These are phyloP conservation scores for Tricholoma hemisulphureum DNA, from an alignment of 768 basidiomycete genomes.

Conservation along the genomic window DNA sequence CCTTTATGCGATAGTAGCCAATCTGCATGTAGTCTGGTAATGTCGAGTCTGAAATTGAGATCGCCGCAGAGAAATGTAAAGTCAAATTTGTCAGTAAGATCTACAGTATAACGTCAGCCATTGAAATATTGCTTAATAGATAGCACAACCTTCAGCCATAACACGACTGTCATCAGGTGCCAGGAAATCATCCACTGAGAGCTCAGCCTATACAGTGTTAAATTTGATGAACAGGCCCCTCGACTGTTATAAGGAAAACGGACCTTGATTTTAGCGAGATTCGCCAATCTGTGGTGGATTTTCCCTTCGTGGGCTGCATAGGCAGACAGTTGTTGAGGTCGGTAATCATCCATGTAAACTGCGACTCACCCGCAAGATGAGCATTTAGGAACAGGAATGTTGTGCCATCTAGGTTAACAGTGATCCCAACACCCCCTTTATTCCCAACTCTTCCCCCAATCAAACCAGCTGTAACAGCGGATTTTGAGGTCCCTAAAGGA, in stretches of 20 bases:
- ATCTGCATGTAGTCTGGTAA: slow-evolving; percentile 89
- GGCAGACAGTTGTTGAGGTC: background rate
- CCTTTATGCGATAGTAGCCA: slow-evolving; percentile 87
- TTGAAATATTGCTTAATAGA: background rate
- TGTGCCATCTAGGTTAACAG: slow-evolving; percentile 76
- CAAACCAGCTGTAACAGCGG: slow-evolving; percentile 83
- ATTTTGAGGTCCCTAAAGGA: slow-evolving; percentile 64
- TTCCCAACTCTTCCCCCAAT: slow-evolving; percentile 92
- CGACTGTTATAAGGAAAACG: background rate
- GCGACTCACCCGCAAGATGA: slow-evolving; percentile 72
- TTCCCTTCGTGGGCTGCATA: slow-evolving; percentile 71
- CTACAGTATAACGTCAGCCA: slow-evolving; percentile 31
- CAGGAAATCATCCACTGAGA: slow-evolving; percentile 79
- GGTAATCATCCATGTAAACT: background rate
- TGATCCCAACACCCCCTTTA: slow-evolving; percentile 91
- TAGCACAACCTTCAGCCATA: slow-evolving; percentile 62
- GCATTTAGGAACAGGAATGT: slow-evolving; percentile 89
- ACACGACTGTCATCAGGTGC: slow-evolving; percentile 59
- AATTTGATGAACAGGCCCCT: background rate
- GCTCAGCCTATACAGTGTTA: slow-evolving; percentile 50
- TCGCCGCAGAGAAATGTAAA: slow-evolving; percentile 88
- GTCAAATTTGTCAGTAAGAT: slow-evolving; percentile 87
- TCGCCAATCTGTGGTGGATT: slow-evolving; percentile 75
- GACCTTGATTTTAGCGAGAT: slow-evolving; percentile 87
- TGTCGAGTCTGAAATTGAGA: slow-evolving; percentile 86